These are phyloP conservation scores for Aspergillus sp. DNA, from an alignment of 2,329 filamentous ascomycete species.

Conservation along the genomic window DNA sequence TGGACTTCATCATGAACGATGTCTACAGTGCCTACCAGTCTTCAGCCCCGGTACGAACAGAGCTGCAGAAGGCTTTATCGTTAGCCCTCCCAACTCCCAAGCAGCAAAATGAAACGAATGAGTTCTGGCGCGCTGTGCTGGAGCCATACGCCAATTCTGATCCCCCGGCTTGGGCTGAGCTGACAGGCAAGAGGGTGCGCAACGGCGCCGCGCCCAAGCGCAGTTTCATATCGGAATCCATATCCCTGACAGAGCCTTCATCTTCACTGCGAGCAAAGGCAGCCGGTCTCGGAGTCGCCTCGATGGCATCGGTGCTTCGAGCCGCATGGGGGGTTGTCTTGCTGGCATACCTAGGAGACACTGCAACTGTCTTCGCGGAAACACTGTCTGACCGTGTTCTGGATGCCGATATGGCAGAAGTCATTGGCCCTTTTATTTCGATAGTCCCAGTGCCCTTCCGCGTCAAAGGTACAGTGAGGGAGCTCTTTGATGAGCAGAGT, in stretches of 20 bases:
- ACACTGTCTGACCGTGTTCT: slow-evolving; percentile 33
- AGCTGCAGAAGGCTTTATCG: slow-evolving; percentile 22
- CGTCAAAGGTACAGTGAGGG: slow-evolving; percentile 21
- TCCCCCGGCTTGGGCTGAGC: slow-evolving; percentile 27
- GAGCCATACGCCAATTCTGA: slow-evolving; percentile 24
- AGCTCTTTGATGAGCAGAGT: slow-evolving; percentile 26
- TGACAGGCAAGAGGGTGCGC: slow-evolving; percentile 21
- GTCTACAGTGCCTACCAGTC: slow-evolving; percentile 26
- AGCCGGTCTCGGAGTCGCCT: slow-evolving; percentile 26
- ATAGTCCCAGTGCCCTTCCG: slow-evolving; percentile 36
- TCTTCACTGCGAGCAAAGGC: slow-evolving; percentile 20
- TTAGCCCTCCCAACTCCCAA: slow-evolving; percentile 19
- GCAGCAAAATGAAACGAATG: slow-evolving; percentile 15
- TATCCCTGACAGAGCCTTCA: slow-evolving; percentile 15
- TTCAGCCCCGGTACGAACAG: slow-evolving; percentile 24
- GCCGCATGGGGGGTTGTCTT: slow-evolving; percentile 31
- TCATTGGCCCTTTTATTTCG: slow-evolving; percentile 33
- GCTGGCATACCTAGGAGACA: slow-evolving; percentile 26
- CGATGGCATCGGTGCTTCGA: slow-evolving; percentile 29
- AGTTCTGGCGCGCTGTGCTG: slow-evolving; percentile 27
- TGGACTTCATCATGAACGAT: slow-evolving; percentile 28
- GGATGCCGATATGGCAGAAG: slow-evolving; percentile 25
- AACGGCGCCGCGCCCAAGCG: slow-evolving; percentile 13
- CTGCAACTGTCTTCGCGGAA: slow-evolving; percentile 31
- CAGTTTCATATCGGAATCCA: slow-evolving; percentile 19